Percentiles rank a stretch among this genome's conserved stretches.
Conservation (phyloP, 179 eudicot genomes). For the Beta macrorhiza region DNA sequence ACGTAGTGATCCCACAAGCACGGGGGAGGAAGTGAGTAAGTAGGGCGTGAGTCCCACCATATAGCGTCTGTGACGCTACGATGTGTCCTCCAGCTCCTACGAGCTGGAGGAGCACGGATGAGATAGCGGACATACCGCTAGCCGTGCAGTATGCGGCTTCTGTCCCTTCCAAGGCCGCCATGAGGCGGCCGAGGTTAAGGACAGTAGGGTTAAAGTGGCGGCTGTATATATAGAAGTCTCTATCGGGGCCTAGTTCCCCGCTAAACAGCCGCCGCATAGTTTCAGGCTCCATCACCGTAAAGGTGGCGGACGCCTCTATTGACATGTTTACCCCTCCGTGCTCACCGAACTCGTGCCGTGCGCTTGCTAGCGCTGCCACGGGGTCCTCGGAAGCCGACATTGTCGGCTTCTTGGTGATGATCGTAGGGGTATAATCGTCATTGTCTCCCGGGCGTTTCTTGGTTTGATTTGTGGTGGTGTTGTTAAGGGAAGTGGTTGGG, state of each 20-base stretch:
- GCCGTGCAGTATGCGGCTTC: conserved; percentile 97
- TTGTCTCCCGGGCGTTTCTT: conserved; percentile 28
- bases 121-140: conserved; percentile 92
- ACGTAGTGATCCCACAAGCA: conserved; percentile 61
- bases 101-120: conserved; percentile 73
- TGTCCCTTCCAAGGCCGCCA: conserved; percentile 93
- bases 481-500: neutral
- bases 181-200: conserved; percentile 72
- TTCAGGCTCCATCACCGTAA: conserved; percentile 96
- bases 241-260: conserved; percentile 89
- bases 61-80: conserved; percentile 69
- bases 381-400: conserved; percentile 47
- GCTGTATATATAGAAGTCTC: conserved; percentile 86
- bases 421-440: conserved; percentile 20
- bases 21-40: conserved; percentile 76
- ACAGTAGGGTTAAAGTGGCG: conserved; percentile 97
- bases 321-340: conserved; percentile 99
- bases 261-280: conserved; percentile 76
- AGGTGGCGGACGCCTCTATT: conserved; percentile 93
- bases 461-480: neutral
- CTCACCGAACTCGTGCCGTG: conserved; percentile 91
- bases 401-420: conserved; percentile 9
- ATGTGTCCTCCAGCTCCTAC: conserved; percentile 75
- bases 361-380: conserved; percentile 54
- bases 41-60: conserved; percentile 92